Evolutionary conservation across 2,329 filamentous ascomycete species (phyloP), one percentile per base, ranked within the genome.

Genomic region (Scedosporium dehoogii): DNA sequence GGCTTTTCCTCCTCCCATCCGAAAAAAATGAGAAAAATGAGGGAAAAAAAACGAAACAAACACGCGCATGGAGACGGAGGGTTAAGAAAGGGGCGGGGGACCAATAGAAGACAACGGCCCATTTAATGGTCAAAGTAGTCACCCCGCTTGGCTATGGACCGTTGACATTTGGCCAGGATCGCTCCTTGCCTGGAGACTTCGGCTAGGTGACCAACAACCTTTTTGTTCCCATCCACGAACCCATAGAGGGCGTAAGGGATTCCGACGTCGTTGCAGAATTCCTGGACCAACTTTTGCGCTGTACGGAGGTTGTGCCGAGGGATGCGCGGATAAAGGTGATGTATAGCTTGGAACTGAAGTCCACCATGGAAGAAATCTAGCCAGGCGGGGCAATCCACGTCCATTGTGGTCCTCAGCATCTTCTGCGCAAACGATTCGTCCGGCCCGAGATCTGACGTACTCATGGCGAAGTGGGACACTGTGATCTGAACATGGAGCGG

Each of bases 391-490:
- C 91, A 96, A 71, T 94, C 91, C 23, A 96, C 86, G 66, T 96
- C 91, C 91, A 96, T 96, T 12, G 92, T 96, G 1, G 92, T 96
- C 67, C 92, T 87, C 56, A 96, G 80, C 88, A 96, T 94, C 73
- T 88, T 90, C 74, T 96, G 91, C 0, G 92, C 86, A 73, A 96
- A 96, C 0, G 90, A 94, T 72, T 96, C 92, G 60, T 87, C 80
- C 1, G 89, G 85, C 0, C 92, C 92, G 12, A 96, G 80, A 69
- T 96, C 91, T 10, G 90, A 83, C 0, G 92, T 96, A 68, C 90
- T 93, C 92, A 96, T 96, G 67, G 90, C 90, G 74, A 96, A 96
- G 74, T 96, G 92, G 2, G 90, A 94, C 18, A 96, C 82, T 0
- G 91, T 96, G 72, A 96, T 96, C 73, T 96, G 92, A 10, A 93